Base-by-base conservation (phyloP, 148 eudicot species). In the Hydrangea macrophylla region DNA sequence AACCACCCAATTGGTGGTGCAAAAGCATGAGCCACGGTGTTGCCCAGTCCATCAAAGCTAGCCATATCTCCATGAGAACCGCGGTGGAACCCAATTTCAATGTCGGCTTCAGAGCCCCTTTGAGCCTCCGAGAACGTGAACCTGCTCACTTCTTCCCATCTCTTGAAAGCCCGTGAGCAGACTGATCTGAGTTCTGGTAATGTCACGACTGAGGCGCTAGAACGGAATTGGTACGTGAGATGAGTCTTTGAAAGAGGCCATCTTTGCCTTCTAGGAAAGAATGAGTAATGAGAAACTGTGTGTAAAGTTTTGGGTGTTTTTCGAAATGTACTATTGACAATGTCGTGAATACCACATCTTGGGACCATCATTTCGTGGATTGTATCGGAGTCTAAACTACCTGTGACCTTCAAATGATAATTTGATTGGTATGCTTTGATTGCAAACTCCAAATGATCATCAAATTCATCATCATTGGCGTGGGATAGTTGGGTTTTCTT, bases 41-140 rank as follows among this genome's bases (percentile, higher is more conserved):
- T 48, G n/a, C 23, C 55, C 2, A 54, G 67, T 13, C 67, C 54
- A 12, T 62, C 66, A 62, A 62, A 62, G 1, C 31, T 32, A 13
- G 7, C 20, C 9, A 7, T 1, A 5, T 22, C 51, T 10, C 33
- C 22, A 13, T 62, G 53, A 26, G 3, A 7, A 28, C 8, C 22
- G 1, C n/a, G 36, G 8, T 39, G 28, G 28, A 62, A 15, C 3
- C 67, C 50, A 5, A 62, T 42, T 6, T 10, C 37, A 7, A 62
- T 23, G 30, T 42, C 67, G 9, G 22, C 40, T 1, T 3, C 8
- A 1, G 22, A 7, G 6, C 28, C 2, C 1, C 33, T 8, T 2
- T 9, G 22, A 11, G 40, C 37, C 10, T 62, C 51, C 10, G 20
- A 5, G 15, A 62, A 62, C 9, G 18, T 62, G 51, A 39, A 62